Base-by-base conservation (phyloP, 805 yeast genomes). In the Naumovozyma dairenensis region DNA sequence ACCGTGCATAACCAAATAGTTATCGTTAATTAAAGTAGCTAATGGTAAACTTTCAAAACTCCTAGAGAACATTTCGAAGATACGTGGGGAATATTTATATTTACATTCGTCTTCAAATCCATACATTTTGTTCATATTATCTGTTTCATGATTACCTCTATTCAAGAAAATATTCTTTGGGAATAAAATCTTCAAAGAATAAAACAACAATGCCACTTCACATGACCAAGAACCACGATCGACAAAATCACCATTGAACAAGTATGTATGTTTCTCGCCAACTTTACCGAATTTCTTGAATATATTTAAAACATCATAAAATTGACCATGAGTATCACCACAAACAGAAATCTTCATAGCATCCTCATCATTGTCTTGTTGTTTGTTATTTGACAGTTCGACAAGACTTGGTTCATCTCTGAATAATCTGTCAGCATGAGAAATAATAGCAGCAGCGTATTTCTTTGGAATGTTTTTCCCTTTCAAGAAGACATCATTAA, bases 201-300 rank as follows among this genome's bases (percentile, higher is more conserved):
- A 86, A 28, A 84, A 67, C 20, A 80, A 65, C 30, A 92, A 62
- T 2, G 96, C 96, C 30, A 92, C 94, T 55, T 92, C 98, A 53
- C 94, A 83, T 4, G 96, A 85, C 97, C 98, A 89, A 13, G 94
- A 82, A 5, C 98, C 98, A 51, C 98, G 71, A 57, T 92, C 98
- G 4, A 92, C 98, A 60, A 92, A 89, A 60, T 92, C 98, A 28
- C 98, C 98, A 51, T 92, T 92, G 65, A 92, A 89, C 31, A 92
- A 60, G 53, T 83, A 92, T 4, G 76, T 68, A 54, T 87, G 96
- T 1, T 46, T 34, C 7, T 39, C 30, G 2, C 67, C 63, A 0
- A 89, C 93, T 46, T 66, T 60, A 12, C 97, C 97, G 51, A 76
- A 87, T 28, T 55, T 67, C 21, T 69, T 57, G 58, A 92, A 89